Conservation (phyloP, 371 early-diverging fungal genomes). For the Dichotomocladium elegans region DNA sequence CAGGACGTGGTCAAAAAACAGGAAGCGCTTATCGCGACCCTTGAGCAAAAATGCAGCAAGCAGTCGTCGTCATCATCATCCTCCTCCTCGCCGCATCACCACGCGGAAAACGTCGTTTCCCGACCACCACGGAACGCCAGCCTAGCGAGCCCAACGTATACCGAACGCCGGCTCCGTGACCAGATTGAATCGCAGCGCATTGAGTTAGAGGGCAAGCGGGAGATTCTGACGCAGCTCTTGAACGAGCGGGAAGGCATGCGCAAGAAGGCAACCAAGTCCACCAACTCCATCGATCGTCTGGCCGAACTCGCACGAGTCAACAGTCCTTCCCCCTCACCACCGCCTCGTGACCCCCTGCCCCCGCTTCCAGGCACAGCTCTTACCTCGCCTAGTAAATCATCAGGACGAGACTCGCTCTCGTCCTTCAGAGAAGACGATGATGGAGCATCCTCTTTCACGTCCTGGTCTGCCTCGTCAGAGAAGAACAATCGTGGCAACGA, state of each 20-base stretch:
- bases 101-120: neutral
- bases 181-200: slow-evolving; percentile 34
- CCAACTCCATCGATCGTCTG: slow-evolving; percentile 29
- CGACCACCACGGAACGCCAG: slow-evolving; percentile 3
- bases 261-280: slow-evolving; percentile 5
- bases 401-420: slow-evolving; percentile 6
- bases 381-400: slow-evolving; percentile 5
- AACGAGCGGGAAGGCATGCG: slow-evolving; percentile 33
- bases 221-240: slow-evolving; percentile 25
- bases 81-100: neutral
- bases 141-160: slow-evolving; percentile 4
- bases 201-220: slow-evolving; percentile 37
- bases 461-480: slow-evolving; percentile 19
- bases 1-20: slow-evolving; percentile 30
- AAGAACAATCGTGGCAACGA: slow-evolving; percentile 1
- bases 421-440: slow-evolving; percentile 4
- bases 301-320: slow-evolving; percentile 18
- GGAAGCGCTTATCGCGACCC: slow-evolving; percentile 32
- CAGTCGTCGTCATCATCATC: slow-evolving; percentile 1
- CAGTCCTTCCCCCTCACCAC: slow-evolving; percentile 23
- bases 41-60: slow-evolving; percentile 23
- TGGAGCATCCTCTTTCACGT: slow-evolving; percentile 15
- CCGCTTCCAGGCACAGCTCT: slow-evolving; percentile 15
- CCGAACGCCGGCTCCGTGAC: slow-evolving; percentile 12
- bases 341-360: slow-evolving; percentile 27